phyloP scores from a whole-genome alignment of 305 asterid species.

The Fraxinus angustifolia region DNA sequence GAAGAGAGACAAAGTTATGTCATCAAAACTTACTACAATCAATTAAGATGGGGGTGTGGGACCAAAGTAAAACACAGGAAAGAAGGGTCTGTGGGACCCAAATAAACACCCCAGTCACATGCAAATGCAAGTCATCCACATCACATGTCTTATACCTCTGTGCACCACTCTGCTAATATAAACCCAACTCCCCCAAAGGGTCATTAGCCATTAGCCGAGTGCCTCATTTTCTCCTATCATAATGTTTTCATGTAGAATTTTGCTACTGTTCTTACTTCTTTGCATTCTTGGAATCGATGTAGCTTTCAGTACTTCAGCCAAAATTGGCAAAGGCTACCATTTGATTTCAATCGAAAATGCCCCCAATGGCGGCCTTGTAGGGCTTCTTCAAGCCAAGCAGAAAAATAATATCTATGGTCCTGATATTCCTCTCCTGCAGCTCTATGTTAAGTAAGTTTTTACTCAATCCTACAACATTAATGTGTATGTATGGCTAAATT shows the following conservation, averaged over 20 bases:
- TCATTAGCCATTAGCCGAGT: neutral
- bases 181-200: neutral
- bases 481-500: neutral
- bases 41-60: neutral
- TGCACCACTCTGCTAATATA: slow-evolving; percentile 14
- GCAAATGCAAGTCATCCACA: slow-evolving; percentile 34
- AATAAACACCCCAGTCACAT: slow-evolving; percentile 40
- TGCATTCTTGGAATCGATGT: neutral
- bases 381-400: slow-evolving; percentile 67
- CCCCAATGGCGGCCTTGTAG: slow-evolving; percentile 72
- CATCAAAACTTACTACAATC: neutral
- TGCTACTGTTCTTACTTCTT: neutral
- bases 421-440: slow-evolving; percentile 76
- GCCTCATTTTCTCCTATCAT: neutral
- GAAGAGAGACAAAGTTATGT: slow-evolving; percentile 21
- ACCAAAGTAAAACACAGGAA: neutral
- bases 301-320: slow-evolving; percentile 13
- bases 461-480: neutral
- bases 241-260: neutral
- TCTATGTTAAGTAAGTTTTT: slow-evolving; percentile 70
- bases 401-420: slow-evolving; percentile 68
- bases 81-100: slow-evolving; percentile 36
- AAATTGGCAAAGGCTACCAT: slow-evolving; percentile 75
- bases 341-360: slow-evolving; percentile 60
- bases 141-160: slow-evolving; percentile 27